Percentiles rank a stretch among this genome's conserved stretches.
Evolutionary conservation across 768 basidiomycete species (phyloP).

Genomic region (Boletus tomentosulus): DNA sequence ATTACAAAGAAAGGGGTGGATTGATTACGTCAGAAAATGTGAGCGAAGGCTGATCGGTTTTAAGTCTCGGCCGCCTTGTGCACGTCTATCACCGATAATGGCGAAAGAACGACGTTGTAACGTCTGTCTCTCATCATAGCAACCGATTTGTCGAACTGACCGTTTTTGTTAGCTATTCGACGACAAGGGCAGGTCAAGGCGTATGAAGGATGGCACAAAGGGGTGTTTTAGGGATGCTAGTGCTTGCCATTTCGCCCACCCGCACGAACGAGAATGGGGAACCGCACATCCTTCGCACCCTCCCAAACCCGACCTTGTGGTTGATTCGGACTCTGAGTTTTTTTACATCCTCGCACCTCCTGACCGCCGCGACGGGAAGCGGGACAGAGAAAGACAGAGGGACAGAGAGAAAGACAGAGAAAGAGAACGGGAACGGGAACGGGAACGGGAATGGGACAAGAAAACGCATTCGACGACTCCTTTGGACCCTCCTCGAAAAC

Average conservation of each 20-base stretch:
- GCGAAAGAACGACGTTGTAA: conserved; percentile 28
- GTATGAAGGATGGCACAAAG: conserved; percentile 13
- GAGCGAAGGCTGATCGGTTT: too few species aligned
- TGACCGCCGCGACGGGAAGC: conserved; percentile 15
- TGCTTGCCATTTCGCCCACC: conserved; percentile 30
- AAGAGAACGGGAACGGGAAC: background rate
- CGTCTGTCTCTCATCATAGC: conserved; percentile 17
- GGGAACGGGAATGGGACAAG: background rate
- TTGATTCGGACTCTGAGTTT: conserved; percentile 22
- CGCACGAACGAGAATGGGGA: conserved; percentile 32
- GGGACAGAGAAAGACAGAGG: conserved; percentile 11
- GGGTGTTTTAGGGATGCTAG: conserved; percentile 22
- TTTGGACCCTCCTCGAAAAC: conserved; percentile 9
- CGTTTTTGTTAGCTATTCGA: conserved; percentile 22
- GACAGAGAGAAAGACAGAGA: background rate
- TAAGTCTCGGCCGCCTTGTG: too few species aligned
- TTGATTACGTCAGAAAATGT: too few species aligned
- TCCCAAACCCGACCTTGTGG: conserved; percentile 16
- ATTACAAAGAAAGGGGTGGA: too few species aligned
- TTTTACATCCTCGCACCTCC: conserved; percentile 14
- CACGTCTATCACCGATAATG: background rate
- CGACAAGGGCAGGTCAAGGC: conserved; percentile 25
- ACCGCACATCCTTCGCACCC: conserved; percentile 26
- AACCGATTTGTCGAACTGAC: conserved; percentile 1
- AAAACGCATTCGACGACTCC: conserved; percentile 14